Evolutionary conservation across 2,329 filamentous ascomycete genomes (phyloP).

Genomic region (Endocalyx cinctus): DNA sequence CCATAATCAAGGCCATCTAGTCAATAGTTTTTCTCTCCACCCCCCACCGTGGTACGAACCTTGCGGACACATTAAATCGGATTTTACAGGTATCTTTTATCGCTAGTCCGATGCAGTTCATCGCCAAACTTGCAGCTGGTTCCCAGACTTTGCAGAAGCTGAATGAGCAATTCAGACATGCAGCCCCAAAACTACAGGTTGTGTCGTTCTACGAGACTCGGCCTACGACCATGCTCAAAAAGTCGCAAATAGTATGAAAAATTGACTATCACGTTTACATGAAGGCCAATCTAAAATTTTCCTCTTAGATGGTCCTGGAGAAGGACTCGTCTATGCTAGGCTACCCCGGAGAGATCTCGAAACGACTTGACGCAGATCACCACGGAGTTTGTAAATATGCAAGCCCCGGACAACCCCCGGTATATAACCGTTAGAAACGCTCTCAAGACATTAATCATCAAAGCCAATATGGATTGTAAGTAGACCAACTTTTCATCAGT

Average conservation of each 20-base stretch:
- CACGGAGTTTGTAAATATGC: slow-evolving; percentile 3
- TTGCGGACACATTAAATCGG: slow-evolving; percentile 2
- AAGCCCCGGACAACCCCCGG: neutral
- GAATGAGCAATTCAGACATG: slow-evolving; percentile 5
- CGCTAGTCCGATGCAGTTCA: neutral
- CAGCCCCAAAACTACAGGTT: neutral
- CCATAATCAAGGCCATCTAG: neutral
- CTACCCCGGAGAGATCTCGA: slow-evolving; percentile 4
- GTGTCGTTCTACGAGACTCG: slow-evolving; percentile 5
- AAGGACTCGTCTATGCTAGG: slow-evolving; percentile 4
- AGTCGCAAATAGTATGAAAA: neutral
- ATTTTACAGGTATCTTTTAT: neutral
- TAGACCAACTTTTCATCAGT: too few species aligned
- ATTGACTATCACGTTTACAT: neutral
- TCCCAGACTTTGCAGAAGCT: slow-evolving; percentile 1
- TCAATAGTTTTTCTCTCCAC: slow-evolving; percentile 7
- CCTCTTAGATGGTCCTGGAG: slow-evolving; percentile 1
- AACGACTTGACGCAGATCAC: slow-evolving; percentile 1
- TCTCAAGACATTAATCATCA: neutral
- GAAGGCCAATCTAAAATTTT: neutral
- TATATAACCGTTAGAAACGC: slow-evolving; percentile 1
- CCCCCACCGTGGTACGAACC: slow-evolving; percentile 4
- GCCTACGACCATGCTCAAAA: slow-evolving; percentile 1
- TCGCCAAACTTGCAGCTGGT: neutral
- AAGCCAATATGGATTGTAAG: too few species aligned